These are phyloP conservation scores for Symbiodinium pilosum DNA, from an alignment of 73 alveolate genomes.

Conservation along the genomic window DNA sequence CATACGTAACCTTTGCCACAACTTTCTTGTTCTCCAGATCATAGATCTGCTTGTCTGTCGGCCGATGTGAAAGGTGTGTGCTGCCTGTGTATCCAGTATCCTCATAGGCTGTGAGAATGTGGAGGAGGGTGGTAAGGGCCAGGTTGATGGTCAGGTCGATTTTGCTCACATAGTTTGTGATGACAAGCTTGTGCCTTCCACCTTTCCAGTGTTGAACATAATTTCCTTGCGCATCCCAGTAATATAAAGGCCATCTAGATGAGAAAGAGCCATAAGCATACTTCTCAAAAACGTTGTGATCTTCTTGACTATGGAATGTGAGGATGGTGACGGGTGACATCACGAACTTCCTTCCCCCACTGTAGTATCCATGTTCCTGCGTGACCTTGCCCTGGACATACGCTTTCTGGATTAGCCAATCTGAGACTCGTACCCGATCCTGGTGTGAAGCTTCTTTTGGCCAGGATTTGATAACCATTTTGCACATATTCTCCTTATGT, in stretches of 20 bases:
- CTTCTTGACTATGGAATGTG: not conserved
- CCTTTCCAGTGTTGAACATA: conserved; percentile 19
- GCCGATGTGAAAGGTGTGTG: conserved; percentile 6
- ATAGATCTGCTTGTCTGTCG: conserved; percentile 28
- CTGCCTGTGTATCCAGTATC: conserved; percentile 2
- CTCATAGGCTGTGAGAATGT: conserved; percentile 15
- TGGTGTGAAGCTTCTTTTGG: not conserved
- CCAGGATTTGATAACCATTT: not conserved
- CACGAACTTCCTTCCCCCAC: not conserved
- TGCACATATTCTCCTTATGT: not conserved
- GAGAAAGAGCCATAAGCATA: not conserved
- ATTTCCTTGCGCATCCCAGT: conserved; percentile 5
- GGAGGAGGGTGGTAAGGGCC: conserved; percentile 24
- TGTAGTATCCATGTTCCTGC: not conserved
- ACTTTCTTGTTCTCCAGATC: not conserved
- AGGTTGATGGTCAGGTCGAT: conserved; percentile 28
- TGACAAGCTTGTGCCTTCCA: conserved; percentile 20
- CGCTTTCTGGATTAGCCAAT: not conserved
- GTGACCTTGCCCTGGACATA: not conserved
- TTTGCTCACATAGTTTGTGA: conserved; percentile 19
- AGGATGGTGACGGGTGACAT: not conserved
- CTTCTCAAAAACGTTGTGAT: not conserved
- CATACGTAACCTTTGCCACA: not conserved
- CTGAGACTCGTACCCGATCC: not conserved
- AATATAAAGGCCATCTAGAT: not conserved